Conservation (phyloP, 2,329 filamentous ascomycete species). For the Neophaeococcomyces aloes region DNA sequence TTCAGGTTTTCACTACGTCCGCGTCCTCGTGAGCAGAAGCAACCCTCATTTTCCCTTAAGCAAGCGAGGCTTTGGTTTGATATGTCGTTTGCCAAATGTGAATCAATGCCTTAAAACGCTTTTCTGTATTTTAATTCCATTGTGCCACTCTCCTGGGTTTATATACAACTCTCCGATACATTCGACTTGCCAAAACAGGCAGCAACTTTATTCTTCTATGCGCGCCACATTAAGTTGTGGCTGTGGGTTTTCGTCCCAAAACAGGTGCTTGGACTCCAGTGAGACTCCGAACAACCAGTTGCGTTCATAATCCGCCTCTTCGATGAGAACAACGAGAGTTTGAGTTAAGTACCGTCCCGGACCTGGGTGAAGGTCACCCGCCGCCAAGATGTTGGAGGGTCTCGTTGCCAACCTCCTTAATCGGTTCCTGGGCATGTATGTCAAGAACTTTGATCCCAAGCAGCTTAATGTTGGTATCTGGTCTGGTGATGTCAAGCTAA, state of each 20-base stretch:
- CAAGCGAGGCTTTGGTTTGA: neutral
- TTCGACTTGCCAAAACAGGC: no score
- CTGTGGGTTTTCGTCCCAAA: no score
- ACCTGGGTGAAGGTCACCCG: constrained; percentile 62
- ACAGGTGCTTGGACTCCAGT: no score
- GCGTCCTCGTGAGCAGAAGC: neutral
- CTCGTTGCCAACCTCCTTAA: constrained; percentile 95
- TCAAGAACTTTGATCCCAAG: constrained; percentile 97
- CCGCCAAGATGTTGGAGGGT: constrained; percentile 80
- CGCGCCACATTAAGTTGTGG: no score
- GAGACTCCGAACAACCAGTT: no score
- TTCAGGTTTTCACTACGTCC: neutral
- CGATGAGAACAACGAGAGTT: neutral
- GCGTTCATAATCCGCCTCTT: neutral
- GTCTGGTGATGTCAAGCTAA: constrained; percentile 94
- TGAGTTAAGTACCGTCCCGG: constrained; percentile 32
- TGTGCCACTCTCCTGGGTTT: no score
- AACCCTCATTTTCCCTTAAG: neutral
- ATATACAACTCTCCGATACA: no score
- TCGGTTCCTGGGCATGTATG: constrained; percentile 98
- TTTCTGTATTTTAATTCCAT: no score
- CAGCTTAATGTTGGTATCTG: constrained; percentile 98
- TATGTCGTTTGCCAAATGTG: no score
- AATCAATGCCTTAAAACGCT: no score
- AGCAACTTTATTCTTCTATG: no score